Evolutionary conservation across 768 basidiomycete species (phyloP), one percentile per base, ranked within the genome.

Genomic region (Holtermannia corniformis): DNA sequence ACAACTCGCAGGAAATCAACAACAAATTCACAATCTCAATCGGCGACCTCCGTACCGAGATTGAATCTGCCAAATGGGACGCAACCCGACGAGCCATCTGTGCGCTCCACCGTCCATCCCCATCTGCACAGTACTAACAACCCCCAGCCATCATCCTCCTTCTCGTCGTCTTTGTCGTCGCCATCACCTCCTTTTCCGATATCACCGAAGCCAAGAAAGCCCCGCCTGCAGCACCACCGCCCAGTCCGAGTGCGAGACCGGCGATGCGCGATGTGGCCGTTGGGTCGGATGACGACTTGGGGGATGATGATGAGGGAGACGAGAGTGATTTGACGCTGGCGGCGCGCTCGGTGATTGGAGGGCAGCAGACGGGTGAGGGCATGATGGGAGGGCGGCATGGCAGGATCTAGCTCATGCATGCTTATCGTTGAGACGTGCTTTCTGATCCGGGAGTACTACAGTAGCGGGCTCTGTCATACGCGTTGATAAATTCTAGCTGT

Each of bases 1-100:
- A 23, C 22, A 3, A 4, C n/a, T 10, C 24, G 41, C 53, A 75
- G 72, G 75, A 76, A 52, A 69, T 75, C 49, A 75, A 75, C 64
- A 73, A 71, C 59, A 76, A 76, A 57, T 76, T 74, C 49, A 75
- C 74, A 2, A 73, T 76, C 52, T 61, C 72, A 0, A 57, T 76
- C 2, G 72, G 72, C 19, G 76, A 76, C 47, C 57, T 74, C 11
- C 60, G 73, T 13, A 75, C 75, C 1, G 74, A 75, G 50, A 73
- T 76, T 32, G 75, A 76, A 52, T 62, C 70, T 41, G 72, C 70
- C 32, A 75, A 75, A 59, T 75, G 75, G 75, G 72, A 75, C 44
- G 66, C 68, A 1, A 75, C 74, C 0, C 48, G 73, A 16, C 59
- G 72, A 26, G 69, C 67, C 4, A 72, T 75, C 57, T 61, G 70